Percentiles rank a stretch among this genome's conserved stretches.
Evolutionary conservation across 257 asterid species (phyloP).

Genomic region (Solanum paucissectum): DNA sequence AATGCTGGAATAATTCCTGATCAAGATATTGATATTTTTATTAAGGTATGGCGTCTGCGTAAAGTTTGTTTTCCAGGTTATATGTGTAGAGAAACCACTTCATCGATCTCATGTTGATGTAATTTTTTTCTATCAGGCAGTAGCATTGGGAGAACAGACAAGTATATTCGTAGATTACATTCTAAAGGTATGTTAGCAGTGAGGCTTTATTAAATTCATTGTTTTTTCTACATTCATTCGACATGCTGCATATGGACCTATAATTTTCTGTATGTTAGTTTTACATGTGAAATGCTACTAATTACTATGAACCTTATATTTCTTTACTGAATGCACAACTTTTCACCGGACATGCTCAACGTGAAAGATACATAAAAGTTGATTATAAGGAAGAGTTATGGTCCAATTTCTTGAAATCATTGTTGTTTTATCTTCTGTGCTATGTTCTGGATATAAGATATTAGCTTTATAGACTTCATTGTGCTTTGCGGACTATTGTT

Average conservation of each 20-base stretch:
- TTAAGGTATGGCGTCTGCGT: constrained; percentile 43
- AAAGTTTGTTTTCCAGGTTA: background rate
- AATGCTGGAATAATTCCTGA: constrained; percentile 55
- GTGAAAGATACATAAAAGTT: background rate
- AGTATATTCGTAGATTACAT: constrained; percentile 62
- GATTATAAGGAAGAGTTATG: background rate
- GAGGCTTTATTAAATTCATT: background rate
- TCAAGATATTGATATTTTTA: constrained; percentile 50
- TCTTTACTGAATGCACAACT: background rate
- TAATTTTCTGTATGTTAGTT: background rate
- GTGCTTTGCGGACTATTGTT: background rate
- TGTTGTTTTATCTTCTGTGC: background rate
- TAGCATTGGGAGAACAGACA: constrained; percentile 71
- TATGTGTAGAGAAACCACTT: background rate
- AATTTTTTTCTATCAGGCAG: constrained; percentile 61
- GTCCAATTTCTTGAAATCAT: background rate
- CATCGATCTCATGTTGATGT: constrained; percentile 10
- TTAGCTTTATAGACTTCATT: background rate
- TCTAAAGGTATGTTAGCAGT: constrained; percentile 49
- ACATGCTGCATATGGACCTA: background rate
- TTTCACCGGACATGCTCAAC: background rate
- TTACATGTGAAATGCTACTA: background rate
- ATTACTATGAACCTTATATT: background rate
- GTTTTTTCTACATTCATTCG: background rate
- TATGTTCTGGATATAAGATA: background rate